These are phyloP conservation scores for Stevia rebaudiana DNA, from an alignment of 140 eudicot genomes.

Conservation along the genomic window DNA sequence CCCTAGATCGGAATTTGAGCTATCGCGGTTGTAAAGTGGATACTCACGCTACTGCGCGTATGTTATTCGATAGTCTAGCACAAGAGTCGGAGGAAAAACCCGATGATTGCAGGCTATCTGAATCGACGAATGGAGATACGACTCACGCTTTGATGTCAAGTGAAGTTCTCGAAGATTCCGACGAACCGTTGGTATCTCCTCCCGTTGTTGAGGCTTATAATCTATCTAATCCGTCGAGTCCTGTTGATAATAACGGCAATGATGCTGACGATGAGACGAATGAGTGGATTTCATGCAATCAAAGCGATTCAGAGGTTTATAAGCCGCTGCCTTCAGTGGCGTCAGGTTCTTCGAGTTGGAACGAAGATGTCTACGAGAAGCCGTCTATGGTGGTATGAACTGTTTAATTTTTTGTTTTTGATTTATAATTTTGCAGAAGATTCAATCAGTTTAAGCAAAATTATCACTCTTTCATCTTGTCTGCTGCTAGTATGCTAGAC, in stretches of 20 bases:
- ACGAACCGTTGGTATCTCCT: background rate
- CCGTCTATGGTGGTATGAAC: conserved; percentile 29
- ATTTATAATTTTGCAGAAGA: background rate
- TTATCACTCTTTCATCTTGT: background rate
- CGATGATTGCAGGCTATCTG: background rate
- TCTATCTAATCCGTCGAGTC: background rate
- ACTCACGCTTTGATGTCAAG: conserved; percentile 3
- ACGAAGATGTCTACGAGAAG: conserved; percentile 24
- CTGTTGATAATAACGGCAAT: background rate
- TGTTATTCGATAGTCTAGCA: conserved; percentile 18
- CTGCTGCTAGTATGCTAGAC: background rate
- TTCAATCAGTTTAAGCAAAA: background rate
- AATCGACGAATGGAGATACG: background rate
- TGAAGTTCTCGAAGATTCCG: conserved; percentile 16
- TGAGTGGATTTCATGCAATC: conserved; percentile 29
- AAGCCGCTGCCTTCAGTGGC: conserved; percentile 19
- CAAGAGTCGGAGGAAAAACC: background rate
- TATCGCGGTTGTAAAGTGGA: conserved; percentile 9
- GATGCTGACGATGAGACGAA: conserved; percentile 25
- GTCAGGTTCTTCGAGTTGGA: conserved; percentile 27
- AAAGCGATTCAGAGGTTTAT: background rate
- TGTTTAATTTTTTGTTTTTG: background rate
- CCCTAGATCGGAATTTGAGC: conserved; percentile 19
- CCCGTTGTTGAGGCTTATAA: conserved; percentile 14
- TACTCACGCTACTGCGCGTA: conserved; percentile 14